These are phyloP conservation scores for Speleostelium caveatum DNA, from an alignment of 78 protist species.

Conservation along the genomic window DNA sequence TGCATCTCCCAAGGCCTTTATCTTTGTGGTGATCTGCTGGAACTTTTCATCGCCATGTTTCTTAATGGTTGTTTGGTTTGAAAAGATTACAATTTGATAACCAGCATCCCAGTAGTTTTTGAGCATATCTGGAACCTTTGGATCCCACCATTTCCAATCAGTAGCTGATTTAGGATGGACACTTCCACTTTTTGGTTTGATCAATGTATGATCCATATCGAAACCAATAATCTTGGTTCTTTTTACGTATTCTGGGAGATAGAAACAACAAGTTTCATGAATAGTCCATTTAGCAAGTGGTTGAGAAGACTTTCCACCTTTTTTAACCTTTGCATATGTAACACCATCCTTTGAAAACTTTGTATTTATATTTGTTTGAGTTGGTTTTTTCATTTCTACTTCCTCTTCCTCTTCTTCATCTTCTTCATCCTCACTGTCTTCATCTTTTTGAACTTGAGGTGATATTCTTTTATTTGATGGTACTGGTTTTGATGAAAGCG, in stretches of 20 bases:
- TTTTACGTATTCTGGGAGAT: neutral
- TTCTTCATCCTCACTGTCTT: neutral
- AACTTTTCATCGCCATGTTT: slow-evolving; percentile 2
- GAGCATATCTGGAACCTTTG: neutral
- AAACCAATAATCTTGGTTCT: slow-evolving; percentile 28
- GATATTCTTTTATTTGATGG: no score
- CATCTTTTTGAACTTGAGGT: neutral
- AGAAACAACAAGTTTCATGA: neutral
- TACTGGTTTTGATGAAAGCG: neutral
- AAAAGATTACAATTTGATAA: slow-evolving; percentile 53
- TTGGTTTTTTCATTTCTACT: neutral
- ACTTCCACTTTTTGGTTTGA: slow-evolving; percentile 30
- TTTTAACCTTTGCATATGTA: neutral
- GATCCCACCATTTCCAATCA: slow-evolving; percentile 73
- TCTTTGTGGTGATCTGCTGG: slow-evolving; percentile 2
- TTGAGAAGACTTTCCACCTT: neutral
- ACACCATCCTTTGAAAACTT: neutral
- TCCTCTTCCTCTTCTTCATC: neutral
- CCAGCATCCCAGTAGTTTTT: neutral
- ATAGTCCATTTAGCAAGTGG: neutral
- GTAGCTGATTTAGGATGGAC: slow-evolving; percentile 23
- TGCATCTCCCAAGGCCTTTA: neutral
- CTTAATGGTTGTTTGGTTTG: slow-evolving; percentile 39
- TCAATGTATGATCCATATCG: slow-evolving; percentile 80
- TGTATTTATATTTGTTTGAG: neutral